Evolutionary conservation across 768 basidiomycete species (phyloP), one percentile per base, ranked within the genome.

Genomic region (Boletus speciosus): DNA sequence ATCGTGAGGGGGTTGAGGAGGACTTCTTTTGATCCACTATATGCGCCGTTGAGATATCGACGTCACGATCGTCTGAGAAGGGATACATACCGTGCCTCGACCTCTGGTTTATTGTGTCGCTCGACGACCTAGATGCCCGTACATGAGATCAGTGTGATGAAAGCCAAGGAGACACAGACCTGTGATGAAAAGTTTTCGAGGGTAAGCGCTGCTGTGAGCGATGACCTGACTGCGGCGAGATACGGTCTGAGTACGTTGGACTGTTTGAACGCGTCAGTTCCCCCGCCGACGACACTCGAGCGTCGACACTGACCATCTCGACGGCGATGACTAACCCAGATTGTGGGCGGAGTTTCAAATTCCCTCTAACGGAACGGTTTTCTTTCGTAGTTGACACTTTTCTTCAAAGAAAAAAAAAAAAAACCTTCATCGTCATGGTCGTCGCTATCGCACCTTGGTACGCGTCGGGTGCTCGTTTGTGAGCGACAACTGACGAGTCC

Each of bases 111-210:
- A 72, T 98, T 98, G 76, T 98, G 96, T 45, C 96, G 79, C 72
- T 98, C 96, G 48, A 98, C 95, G 55, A 97, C 87, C 92, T 96
- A 9, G 44, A 6, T 19, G 36, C 10, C 23, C 21, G 38, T 32
- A 1, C 15, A 3, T 21, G 45, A 58, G 60, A 65, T 53, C 48
- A 23, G 52, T 5, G 21, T 35, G 46, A 68, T 35, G 37, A 44
- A 56, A 35, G 54, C 32, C 47, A 3, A 31, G 55, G 46, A 57
- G 54, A 65, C 50, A 1, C 15, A 49, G 47, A 48, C 65, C 63
- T 99, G 96, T 11, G 96, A 98, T 46, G 93, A 84, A 78, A 99
- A 99, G 81, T 95, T 93, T 77, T 99, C 93, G 57, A 99, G 79
- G 1, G 95, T 98, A 61, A 99, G 78, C 3, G 97, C 95, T 31